Evolutionary conservation across 345 rosid genomes (phyloP).

Genomic region (Aquilaria sinensis): DNA sequence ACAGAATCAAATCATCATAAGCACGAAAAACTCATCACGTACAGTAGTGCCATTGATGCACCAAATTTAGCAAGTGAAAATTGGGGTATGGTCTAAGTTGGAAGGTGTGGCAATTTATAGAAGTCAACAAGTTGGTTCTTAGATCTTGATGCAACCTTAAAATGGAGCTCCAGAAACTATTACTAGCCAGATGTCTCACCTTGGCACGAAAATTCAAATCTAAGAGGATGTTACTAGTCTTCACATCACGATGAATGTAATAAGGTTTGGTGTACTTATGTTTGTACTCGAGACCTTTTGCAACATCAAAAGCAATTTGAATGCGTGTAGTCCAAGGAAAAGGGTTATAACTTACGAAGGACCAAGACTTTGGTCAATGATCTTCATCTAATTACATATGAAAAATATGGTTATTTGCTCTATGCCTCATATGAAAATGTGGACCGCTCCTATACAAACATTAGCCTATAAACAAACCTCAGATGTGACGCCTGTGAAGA

Average conservation of each 20-base stretch:
- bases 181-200: constrained; percentile 5
- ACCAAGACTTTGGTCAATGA: not conserved
- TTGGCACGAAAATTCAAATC: constrained; percentile 29
- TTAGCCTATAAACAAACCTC: constrained; percentile 12
- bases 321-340: constrained; percentile 21
- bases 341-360: constrained; percentile 23
- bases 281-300: constrained; percentile 36
- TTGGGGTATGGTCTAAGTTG: too few relatives aligned
- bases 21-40: not conserved
- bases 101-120: too few relatives aligned
- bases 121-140: too few relatives aligned
- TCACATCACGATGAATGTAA: constrained; percentile 31
- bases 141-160: too few relatives aligned
- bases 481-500: constrained; percentile 11
- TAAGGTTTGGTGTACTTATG: constrained; percentile 27
- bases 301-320: constrained; percentile 33
- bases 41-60: too few relatives aligned
- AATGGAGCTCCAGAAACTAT: too few relatives aligned
- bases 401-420: not conserved
- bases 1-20: not conserved
- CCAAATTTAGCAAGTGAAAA: too few relatives aligned
- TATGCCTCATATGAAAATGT: not conserved
- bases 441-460: too few relatives aligned
- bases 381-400: not conserved
- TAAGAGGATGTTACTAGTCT: constrained; percentile 32